Evolutionary conservation across 139 green algal species (phyloP).

Genomic region (Deuterostichococcus epilithicus): DNA sequence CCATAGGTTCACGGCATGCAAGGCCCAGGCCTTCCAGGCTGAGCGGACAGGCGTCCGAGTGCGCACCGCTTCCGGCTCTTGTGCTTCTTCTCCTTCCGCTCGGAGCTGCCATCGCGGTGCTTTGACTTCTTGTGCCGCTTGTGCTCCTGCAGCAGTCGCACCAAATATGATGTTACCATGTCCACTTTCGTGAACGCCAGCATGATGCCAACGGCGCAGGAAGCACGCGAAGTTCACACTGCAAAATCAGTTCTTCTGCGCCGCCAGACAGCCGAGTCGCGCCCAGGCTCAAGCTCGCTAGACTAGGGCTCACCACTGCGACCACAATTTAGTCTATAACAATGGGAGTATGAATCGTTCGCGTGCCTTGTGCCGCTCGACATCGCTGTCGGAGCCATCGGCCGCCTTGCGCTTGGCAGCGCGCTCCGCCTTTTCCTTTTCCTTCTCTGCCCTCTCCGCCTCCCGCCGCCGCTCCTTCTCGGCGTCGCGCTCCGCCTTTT

Average conservation of each 20-base stretch:
- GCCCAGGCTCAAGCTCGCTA: too few species aligned
- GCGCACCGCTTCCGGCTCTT: conserved; percentile 13
- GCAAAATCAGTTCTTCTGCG: too few species aligned
- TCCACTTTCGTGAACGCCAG: too few species aligned
- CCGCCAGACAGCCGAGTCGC: too few species aligned
- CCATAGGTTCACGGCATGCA: conserved; percentile 2
- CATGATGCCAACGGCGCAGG: too few species aligned
- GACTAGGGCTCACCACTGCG: too few species aligned
- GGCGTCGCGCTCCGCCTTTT: background rate
- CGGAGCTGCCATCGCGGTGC: conserved; percentile 4
- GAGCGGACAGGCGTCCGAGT: too few species aligned
- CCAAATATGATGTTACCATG: background rate
- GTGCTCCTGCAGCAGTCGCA: conserved; percentile 19
- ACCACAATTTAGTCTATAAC: too few species aligned
- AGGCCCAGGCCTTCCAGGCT: too few species aligned
- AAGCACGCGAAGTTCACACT: background rate
- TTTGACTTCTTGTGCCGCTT: conserved; percentile 38
- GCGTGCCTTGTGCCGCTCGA: background rate
- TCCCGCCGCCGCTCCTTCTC: conserved; percentile 7
- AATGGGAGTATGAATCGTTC: background rate
- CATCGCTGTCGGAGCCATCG: background rate
- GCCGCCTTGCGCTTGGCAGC: background rate
- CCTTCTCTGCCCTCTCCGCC: conserved; percentile 2
- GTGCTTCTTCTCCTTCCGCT: conserved; percentile 22
- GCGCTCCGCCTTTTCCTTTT: background rate